A percentile compares a stretch with the other conserved stretches of the same genome.
Evolutionary conservation across 345 rosid genomes (phyloP).

Genomic region (Reutealis trisperma): DNA sequence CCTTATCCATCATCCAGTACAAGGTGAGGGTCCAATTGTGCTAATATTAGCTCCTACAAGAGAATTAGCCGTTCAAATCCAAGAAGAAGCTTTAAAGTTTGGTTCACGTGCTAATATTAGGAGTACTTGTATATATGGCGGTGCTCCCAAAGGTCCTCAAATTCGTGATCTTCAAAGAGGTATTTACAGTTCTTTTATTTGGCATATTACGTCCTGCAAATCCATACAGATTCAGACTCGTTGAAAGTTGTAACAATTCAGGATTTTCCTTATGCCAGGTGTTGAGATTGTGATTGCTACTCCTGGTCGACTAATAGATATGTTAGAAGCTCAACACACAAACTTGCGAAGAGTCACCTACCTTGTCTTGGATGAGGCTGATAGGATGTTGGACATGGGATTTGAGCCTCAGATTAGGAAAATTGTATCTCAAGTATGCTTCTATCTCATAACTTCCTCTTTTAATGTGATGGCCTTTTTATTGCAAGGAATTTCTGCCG

Average conservation of each 20-base stretch:
- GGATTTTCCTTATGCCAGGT: slow-evolving; percentile 47
- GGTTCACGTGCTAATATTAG: slow-evolving; percentile 60
- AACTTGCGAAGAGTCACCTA: slow-evolving; percentile 86
- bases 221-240: not conserved
- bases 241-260: not conserved
- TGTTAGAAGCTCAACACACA: slow-evolving; percentile 84
- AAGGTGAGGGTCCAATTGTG: slow-evolving; percentile 86
- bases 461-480: not conserved
- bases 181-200: slow-evolving; percentile 18
- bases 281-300: slow-evolving; percentile 96
- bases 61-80: slow-evolving; percentile 96
- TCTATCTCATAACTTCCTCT: not conserved
- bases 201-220: not conserved
- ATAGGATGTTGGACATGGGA: slow-evolving; percentile 98
- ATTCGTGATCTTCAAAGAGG: slow-evolving; percentile 94
- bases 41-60: slow-evolving; percentile 92
- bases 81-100: slow-evolving; percentile 82
- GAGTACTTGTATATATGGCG: slow-evolving; percentile 92
- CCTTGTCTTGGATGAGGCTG: slow-evolving; percentile 97
- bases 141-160: slow-evolving; percentile 98
- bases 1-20: slow-evolving; percentile 36
- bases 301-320: slow-evolving; percentile 95
- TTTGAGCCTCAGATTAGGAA: slow-evolving; percentile 98
- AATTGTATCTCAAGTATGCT: slow-evolving; percentile 70
- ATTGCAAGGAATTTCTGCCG: not conserved